These are phyloP conservation scores for Diplocarpon rosae DNA, from an alignment of 2,329 filamentous ascomycete species.

Conservation along the genomic window DNA sequence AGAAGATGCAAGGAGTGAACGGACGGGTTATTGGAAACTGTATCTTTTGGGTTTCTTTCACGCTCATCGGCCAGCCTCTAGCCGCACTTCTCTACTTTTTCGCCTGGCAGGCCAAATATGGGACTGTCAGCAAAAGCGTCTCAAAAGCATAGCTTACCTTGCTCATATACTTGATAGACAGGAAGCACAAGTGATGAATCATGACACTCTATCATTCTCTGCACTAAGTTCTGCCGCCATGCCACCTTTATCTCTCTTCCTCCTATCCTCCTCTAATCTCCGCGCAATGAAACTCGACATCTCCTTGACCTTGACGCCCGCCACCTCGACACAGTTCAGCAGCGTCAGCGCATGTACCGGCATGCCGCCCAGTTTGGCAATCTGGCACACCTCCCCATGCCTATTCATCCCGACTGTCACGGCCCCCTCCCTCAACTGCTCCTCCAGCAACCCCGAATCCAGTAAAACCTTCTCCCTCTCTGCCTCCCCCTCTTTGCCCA, in stretches of 20 bases:
- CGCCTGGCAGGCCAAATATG: constrained; percentile 96
- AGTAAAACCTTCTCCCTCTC: constrained; percentile 59
- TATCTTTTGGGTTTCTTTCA: constrained; percentile 96
- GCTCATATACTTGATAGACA: not conserved
- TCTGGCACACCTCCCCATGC: constrained; percentile 27
- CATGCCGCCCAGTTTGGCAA: constrained; percentile 80
- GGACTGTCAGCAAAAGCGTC: constrained; percentile 49
- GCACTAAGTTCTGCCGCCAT: constrained; percentile 66
- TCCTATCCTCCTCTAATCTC: constrained; percentile 66
- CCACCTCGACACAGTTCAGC: constrained; percentile 64
- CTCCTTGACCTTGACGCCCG: constrained; percentile 69
- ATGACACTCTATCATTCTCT: constrained; percentile 61
- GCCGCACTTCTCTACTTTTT: constrained; percentile 93
- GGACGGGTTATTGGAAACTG: constrained; percentile 79
- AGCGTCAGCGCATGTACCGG: constrained; percentile 71
- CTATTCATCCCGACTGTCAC: constrained; percentile 56
- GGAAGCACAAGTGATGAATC: constrained; percentile 1
- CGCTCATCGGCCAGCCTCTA: constrained; percentile 86
- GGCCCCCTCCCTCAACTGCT: constrained; percentile 62
- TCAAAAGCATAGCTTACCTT: not conserved
- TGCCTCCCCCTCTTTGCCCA: constrained; percentile 43
- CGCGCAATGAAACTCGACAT: constrained; percentile 63
- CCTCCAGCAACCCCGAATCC: constrained; percentile 65
- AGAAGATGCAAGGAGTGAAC: constrained; percentile 64
- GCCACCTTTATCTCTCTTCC: constrained; percentile 67